Conservation (phyloP, 108 stramenopile genomes). For the Cylindrotheca fusiformis region DNA sequence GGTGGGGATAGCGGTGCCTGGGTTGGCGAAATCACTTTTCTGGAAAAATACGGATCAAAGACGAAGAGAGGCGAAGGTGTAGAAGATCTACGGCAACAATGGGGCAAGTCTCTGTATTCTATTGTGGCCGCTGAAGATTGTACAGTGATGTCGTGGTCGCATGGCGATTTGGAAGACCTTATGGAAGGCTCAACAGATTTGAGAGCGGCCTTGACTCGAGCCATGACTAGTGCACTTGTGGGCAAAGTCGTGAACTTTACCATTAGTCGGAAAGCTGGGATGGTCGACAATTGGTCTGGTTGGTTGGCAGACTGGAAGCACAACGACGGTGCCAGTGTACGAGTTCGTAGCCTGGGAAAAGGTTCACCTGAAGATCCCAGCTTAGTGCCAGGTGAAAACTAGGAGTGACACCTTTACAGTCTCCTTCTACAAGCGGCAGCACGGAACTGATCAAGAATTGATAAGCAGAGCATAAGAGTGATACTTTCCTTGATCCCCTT, state of each 20-base stretch:
- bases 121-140: slow-evolving; percentile 63
- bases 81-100: neutral
- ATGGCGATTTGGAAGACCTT: slow-evolving; percentile 68
- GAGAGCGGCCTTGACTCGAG: slow-evolving; percentile 65
- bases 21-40: slow-evolving; percentile 84
- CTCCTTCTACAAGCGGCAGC: no score
- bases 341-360: neutral
- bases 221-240: slow-evolving; percentile 80
- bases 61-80: slow-evolving; percentile 7
- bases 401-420: no score
- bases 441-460: no score
- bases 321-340: slow-evolving; percentile 16
- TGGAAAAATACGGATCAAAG: slow-evolving; percentile 40
- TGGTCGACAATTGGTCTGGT: slow-evolving; percentile 32
- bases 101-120: slow-evolving; percentile 44
- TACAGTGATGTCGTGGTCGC: slow-evolving; percentile 64
- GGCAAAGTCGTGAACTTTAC: slow-evolving; percentile 88
- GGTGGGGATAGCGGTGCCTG: slow-evolving; percentile 85
- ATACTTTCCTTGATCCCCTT: no score
- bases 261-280: slow-evolving; percentile 21
- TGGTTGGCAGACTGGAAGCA: slow-evolving; percentile 50
- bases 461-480: no score
- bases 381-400: no score
- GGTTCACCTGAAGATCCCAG: no score
- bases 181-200: slow-evolving; percentile 70